phyloP scores from a whole-genome alignment of 1,284 basidiomycete species.

The Trametes polyzona region DNA sequence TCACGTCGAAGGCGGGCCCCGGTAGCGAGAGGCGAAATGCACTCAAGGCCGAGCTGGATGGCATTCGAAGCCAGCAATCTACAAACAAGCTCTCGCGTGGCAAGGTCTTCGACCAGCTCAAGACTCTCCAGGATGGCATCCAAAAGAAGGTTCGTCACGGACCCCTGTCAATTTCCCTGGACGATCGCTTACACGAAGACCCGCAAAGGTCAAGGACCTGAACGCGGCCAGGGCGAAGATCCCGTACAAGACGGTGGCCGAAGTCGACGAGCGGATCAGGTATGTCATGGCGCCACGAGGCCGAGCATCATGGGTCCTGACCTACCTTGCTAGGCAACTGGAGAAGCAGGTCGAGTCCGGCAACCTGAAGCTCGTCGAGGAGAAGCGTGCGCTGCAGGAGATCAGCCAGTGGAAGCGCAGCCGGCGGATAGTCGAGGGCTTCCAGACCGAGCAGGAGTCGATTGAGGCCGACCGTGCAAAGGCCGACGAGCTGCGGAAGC shows the following conservation, averaged over 20 bases:
- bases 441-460: slow-evolving; percentile 76
- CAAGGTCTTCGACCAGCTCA: slow-evolving; percentile 86
- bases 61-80: slow-evolving; percentile 81
- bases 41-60: slow-evolving; percentile 85
- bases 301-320: slow-evolving; percentile 6
- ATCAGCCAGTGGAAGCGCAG: slow-evolving; percentile 76
- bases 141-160: slow-evolving; percentile 73
- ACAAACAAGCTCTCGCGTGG: slow-evolving; percentile 76
- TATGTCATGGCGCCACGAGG: slow-evolving; percentile 42
- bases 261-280: slow-evolving; percentile 89
- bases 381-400: slow-evolving; percentile 93
- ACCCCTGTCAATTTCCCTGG: background rate
- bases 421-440: slow-evolving; percentile 75
- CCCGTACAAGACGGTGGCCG: slow-evolving; percentile 85
- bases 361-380: slow-evolving; percentile 91
- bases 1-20: slow-evolving; percentile 59
- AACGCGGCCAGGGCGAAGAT: slow-evolving; percentile 83
- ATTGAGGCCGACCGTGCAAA: slow-evolving; percentile 83
- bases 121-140: slow-evolving; percentile 79
- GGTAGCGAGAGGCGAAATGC: slow-evolving; percentile 75
- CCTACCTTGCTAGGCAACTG: slow-evolving; percentile 58
- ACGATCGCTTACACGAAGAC: background rate
- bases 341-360: slow-evolving; percentile 94
- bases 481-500: slow-evolving; percentile 82
- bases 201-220: slow-evolving; percentile 81